Evolutionary conservation across 2,329 filamentous ascomycete genomes (phyloP).

Genomic region (Claviceps maximensis): DNA sequence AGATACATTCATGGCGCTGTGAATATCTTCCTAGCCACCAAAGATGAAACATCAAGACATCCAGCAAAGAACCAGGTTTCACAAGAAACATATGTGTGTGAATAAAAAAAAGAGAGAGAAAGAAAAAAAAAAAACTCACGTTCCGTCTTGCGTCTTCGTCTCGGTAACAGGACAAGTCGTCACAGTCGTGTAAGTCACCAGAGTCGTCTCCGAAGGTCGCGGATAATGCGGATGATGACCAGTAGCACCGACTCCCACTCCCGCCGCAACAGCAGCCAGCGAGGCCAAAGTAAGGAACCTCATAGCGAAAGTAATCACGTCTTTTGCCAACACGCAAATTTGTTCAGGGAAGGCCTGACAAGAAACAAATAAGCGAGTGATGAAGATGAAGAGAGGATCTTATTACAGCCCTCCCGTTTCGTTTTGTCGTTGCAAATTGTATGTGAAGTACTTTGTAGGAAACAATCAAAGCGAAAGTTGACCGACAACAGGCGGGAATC

Average conservation of each 20-base stretch:
- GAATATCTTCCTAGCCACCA: not conserved
- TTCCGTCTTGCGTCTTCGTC: conserved; percentile 26
- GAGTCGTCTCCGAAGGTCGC: conserved; percentile 9
- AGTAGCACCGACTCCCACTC: not conserved
- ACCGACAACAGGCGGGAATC: no score
- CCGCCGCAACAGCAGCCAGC: conserved; percentile 5
- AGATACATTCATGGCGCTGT: no score
- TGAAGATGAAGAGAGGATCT: no score
- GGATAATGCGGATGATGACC: not conserved
- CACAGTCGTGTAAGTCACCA: conserved; percentile 26
- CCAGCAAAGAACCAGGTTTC: not conserved
- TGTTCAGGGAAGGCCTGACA: no score
- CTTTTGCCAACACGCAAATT: no score
- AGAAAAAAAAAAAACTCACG: conserved; percentile 19
- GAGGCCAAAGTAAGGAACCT: conserved; percentile 4
- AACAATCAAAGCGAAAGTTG: not conserved
- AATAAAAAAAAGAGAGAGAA: not conserved
- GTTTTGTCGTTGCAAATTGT: no score
- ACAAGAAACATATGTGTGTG: not conserved
- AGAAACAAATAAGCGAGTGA: not conserved
- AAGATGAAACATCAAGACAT: not conserved
- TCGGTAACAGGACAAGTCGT: conserved; percentile 33
- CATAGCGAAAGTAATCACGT: not conserved
- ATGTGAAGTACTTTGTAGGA: no score
- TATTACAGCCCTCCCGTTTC: no score